Evolutionary conservation across 345 rosid species (phyloP), one percentile per base, ranked within the genome.

Genomic region (Reutealis trisperma): DNA sequence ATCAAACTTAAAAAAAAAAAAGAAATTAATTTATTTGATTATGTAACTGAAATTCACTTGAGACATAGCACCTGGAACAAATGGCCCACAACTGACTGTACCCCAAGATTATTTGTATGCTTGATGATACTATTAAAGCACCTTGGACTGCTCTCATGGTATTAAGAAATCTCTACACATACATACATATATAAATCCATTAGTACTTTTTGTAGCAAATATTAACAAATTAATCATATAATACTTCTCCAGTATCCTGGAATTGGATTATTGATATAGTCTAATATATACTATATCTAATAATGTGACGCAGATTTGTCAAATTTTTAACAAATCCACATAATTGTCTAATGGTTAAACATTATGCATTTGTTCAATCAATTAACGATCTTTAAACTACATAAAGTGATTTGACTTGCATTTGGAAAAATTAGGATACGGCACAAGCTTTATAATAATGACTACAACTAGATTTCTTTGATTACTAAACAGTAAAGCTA

Each of bases 121-220:
- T 96, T 64, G 99, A 96, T 84, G 98, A 91, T 71, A 96, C 97
- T 30, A 96, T 96, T 22, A 96, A 73, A 49, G 99, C 99, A 57
- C 98, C 99, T 89, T 96, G 99, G 67, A 96, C 97, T 0, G 99
- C 99, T 84, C 94, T 93, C 97, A 93, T 96, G 66, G 99, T 96
- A 78, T 81, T 88, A 24, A 90, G 85, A 84, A 96, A 96, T 80
- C 96, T 92, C 99, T 96, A 71, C 52, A 37, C 6, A 37, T 5
- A 83, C 19, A 80, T 62, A 68, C 32, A 69, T 37, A 79, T 19
- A 73, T 61, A 27, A 12, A 63, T 45, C 61, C 27, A 69, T 68
- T 69, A 67, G 49, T 76, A 13, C 58, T 24, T 61, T 60, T 45
- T 44, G 16, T 47, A 44, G 5, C 47, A 62, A 42, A 25, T 32